Base-by-base conservation (phyloP, 2,329 filamentous ascomycete genomes). In the Aspergillus hiratsukae region DNA sequence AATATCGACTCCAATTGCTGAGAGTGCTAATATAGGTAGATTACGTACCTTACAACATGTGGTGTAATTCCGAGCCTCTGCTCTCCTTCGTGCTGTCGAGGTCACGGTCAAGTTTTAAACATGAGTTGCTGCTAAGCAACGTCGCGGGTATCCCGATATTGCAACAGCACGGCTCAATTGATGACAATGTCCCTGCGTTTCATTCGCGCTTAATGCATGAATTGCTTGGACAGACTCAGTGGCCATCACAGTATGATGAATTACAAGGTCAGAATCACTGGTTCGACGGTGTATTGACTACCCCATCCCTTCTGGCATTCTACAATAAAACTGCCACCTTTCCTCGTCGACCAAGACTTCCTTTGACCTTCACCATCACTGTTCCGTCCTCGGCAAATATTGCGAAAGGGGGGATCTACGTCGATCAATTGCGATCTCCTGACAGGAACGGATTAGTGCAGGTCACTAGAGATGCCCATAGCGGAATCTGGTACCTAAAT, bases 161-260 rank as follows among this genome's bases (percentile, higher is more conserved):
- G 37, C 80, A 83, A 61, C 82, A 85, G 58, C 83, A 86, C 66
- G 82, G 83, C 4, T 73, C 75, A 28, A 63, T 70, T 9, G 83
- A 85, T 63, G 80, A 83, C 60, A 86, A 85, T 62, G 83, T 86
- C 3, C 83, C 83, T 0, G 71, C 76, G 5, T 85, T 82, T 61
- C 78, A 85, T 65, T 84, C 82, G 4, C 74, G 83, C 8, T 68
- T 83, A 9, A 78, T 85, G 68, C 75, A 76, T 48, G 76, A 81
- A 57, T 70, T 82, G 45, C 67, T 82, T 11, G 70, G 70, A 23
- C 72, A 81, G 60, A 68, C 69, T 50, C 74, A 71, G 6, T 72
- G 69, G 48, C 65, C 73, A 4, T 77, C 77, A 11, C 67, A 69
- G 7, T 85, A 83, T 63, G 65, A 75, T 46, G 83, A 85, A 64